Conservation (phyloP, 2,329 filamentous ascomycete species). For the Aureobasidium sp. region DNA sequence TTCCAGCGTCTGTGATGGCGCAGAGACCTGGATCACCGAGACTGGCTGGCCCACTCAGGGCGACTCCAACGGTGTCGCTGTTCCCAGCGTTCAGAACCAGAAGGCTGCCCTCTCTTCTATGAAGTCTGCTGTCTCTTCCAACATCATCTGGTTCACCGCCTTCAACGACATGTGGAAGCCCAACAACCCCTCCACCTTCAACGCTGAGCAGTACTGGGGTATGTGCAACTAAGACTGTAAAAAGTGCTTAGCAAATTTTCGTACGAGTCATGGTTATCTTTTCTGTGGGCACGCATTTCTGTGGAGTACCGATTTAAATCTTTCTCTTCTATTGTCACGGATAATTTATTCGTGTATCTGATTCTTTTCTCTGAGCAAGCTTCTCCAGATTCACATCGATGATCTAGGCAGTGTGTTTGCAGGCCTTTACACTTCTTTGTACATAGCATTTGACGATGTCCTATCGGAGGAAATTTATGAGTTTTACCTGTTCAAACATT, state of each 20-base stretch:
- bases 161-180: conserved; percentile 77
- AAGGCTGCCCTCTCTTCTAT: conserved; percentile 57
- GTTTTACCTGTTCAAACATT: not conserved
- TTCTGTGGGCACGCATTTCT: conserved; percentile 8
- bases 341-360: not conserved
- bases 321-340: not conserved
- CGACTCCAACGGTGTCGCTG: conserved; percentile 54
- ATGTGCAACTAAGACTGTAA: conserved; percentile 14
- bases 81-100: conserved; percentile 63
- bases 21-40: conserved; percentile 68
- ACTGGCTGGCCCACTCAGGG: conserved; percentile 76
- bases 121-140: conserved; percentile 47
- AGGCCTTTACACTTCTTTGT: conserved; percentile 13
- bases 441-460: conserved; percentile 9
- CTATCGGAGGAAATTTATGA: not conserved
- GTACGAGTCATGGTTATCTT: conserved; percentile 13
- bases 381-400: not conserved
- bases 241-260: conserved; percentile 1
- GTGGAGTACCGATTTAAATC: not conserved
- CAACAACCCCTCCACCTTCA: conserved; percentile 53
- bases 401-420: conserved; percentile 4
- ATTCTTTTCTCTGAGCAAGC: not conserved
- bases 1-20: conserved; percentile 42
- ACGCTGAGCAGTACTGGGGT: conserved; percentile 72
- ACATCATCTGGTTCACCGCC: conserved; percentile 67